Evolutionary conservation across 2,329 filamentous ascomycete species (phyloP).

Genomic region (Setomelanomma holmii): DNA sequence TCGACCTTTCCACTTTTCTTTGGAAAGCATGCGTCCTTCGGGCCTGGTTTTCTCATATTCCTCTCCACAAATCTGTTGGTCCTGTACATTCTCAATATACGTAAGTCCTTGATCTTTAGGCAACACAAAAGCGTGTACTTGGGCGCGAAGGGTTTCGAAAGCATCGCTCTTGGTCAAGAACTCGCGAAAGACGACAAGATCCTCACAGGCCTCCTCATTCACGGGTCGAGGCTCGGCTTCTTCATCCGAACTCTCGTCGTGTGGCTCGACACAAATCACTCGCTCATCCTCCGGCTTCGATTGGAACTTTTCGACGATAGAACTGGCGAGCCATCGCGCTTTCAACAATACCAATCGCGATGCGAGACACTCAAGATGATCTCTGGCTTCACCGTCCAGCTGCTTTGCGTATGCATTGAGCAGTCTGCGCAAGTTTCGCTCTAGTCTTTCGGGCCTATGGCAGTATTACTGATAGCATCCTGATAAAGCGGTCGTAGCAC

Average conservation of each 20-base stretch:
- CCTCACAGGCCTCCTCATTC: not conserved
- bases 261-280: not conserved
- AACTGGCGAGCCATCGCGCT: constrained; percentile 8
- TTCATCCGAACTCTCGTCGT: not conserved
- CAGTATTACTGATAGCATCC: not conserved
- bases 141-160: constrained; percentile 10
- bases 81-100: not conserved
- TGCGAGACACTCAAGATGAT: constrained; percentile 6
- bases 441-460: constrained; percentile 7
- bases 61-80: not conserved
- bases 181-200: constrained; percentile 11
- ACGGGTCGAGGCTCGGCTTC: not conserved
- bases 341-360: constrained; percentile 14
- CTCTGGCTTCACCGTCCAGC: constrained; percentile 1
- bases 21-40: not conserved
- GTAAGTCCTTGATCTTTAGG: not conserved
- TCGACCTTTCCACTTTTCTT: not conserved
- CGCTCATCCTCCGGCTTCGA: not conserved
- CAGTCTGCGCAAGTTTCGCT: constrained; percentile 8
- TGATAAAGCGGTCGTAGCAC: constrained; percentile 6
- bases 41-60: not conserved
- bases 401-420: constrained; percentile 7
- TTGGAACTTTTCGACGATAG: constrained; percentile 9
- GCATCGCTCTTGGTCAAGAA: constrained; percentile 20
- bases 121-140: constrained; percentile 15